Percentiles rank a stretch among this genome's conserved stretches.
Evolutionary conservation across 169 alveolate genomes (phyloP).

Genomic region (Perkinsus chesapeaki): DNA sequence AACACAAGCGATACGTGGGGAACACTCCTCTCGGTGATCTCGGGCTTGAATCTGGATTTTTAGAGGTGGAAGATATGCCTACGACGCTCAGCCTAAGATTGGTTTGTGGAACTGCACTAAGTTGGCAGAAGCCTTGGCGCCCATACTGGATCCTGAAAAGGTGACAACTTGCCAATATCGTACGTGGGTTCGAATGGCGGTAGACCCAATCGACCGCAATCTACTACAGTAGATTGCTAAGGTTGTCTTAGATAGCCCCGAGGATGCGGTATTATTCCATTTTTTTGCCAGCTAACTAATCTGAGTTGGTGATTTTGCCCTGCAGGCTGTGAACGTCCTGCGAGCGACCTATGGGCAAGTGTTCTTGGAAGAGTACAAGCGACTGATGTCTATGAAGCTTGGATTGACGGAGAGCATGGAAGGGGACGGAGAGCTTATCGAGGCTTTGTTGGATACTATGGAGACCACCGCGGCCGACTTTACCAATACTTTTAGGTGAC

Average conservation of each 20-base stretch:
- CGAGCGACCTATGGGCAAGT: conserved; percentile 21
- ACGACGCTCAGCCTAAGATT: conserved; percentile 47
- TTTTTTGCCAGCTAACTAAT: background rate
- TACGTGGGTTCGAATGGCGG: no score
- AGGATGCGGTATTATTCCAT: no score
- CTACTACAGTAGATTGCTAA: no score
- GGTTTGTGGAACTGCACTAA: conserved; percentile 50
- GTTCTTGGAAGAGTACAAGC: conserved; percentile 26
- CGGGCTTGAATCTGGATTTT: conserved; percentile 26
- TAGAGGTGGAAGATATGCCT: conserved; percentile 49
- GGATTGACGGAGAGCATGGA: conserved; percentile 18
- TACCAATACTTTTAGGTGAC: conserved; percentile 41
- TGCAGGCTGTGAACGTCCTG: background rate
- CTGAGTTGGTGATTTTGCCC: background rate
- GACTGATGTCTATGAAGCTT: conserved; percentile 34
- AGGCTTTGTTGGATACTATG: conserved; percentile 26
- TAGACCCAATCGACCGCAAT: no score
- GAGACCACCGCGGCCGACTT: conserved; percentile 35
- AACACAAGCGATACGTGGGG: conserved; percentile 30
- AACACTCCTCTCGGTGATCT: background rate
- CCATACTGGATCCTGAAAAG: conserved; percentile 1
- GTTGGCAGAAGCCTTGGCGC: conserved; percentile 40
- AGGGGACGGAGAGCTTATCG: conserved; percentile 6
- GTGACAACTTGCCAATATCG: background rate
- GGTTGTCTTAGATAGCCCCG: no score